phyloP scores from a whole-genome alignment of 2,329 filamentous ascomycete species.

The Pseudopithomyces maydicus region DNA sequence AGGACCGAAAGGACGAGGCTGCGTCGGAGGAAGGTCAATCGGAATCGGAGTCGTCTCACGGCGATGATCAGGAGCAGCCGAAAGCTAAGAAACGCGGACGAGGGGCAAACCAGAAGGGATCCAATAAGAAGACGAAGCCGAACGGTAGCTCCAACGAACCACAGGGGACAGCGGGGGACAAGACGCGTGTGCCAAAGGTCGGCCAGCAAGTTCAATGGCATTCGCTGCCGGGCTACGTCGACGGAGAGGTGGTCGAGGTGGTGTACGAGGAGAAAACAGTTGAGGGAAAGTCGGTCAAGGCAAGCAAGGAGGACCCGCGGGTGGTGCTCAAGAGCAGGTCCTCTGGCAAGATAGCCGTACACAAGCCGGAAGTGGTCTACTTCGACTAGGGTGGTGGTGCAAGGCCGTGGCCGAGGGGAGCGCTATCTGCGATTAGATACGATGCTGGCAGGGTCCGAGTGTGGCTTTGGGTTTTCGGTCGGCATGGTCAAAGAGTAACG shows the following conservation, averaged over 20 bases:
- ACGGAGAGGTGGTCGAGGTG: conserved; percentile 51
- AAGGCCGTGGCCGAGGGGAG: conserved; percentile 4
- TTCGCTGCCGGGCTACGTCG: conserved; percentile 44
- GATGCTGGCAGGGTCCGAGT: conserved; percentile 7
- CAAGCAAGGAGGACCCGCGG: conserved; percentile 49
- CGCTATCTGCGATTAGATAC: not conserved
- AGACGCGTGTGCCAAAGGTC: conserved; percentile 48
- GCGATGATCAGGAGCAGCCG: conserved; percentile 11
- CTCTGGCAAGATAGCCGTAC: conserved; percentile 49
- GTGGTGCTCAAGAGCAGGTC: conserved; percentile 48
- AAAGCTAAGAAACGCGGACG: conserved; percentile 29
- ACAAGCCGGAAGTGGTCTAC: conserved; percentile 51
- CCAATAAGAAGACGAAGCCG: conserved; percentile 46
- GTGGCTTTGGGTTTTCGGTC: conserved; percentile 15
- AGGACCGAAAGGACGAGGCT: conserved; percentile 14
- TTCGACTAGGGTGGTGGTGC: conserved; percentile 39
- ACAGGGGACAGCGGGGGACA: conserved; percentile 27
- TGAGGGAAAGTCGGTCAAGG: conserved; percentile 50
- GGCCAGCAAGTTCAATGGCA: conserved; percentile 52
- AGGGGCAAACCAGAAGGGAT: conserved; percentile 26
- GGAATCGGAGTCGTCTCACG: conserved; percentile 8
- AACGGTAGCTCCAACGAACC: conserved; percentile 26
- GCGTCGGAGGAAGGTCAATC: conserved; percentile 10
- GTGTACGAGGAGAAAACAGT: conserved; percentile 48
- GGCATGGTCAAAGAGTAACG: not conserved